Conservation (phyloP, 1,284 basidiomycete species). For the Cutaneotrichosporon curvatum region DNA sequence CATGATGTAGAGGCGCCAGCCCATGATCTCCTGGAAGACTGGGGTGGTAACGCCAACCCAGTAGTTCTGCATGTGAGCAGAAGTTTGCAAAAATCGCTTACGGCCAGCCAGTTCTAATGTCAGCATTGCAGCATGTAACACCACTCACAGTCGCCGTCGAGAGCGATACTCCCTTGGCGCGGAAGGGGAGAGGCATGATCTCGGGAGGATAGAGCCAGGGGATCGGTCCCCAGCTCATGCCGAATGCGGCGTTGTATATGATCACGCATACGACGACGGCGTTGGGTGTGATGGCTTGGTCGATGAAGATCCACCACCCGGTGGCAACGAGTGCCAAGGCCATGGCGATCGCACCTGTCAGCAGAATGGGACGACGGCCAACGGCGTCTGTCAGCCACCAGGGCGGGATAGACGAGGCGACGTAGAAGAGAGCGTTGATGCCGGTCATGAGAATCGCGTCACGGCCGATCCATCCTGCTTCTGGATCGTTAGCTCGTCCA, state of each 20-base stretch:
- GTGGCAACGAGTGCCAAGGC: constrained; percentile 41
- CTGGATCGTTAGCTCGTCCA: constrained; percentile 48
- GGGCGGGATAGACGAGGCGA: constrained; percentile 74
- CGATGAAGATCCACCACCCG: constrained; percentile 68
- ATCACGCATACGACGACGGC: constrained; percentile 90
- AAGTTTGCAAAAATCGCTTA: background rate
- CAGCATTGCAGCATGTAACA: background rate
- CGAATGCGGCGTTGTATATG: constrained; percentile 89
- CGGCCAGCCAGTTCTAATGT: constrained; percentile 58
- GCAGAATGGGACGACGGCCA: constrained; percentile 80
- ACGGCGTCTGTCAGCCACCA: constrained; percentile 94
- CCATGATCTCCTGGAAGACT: constrained; percentile 77
- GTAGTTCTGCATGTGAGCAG: constrained; percentile 30
- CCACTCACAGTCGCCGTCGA: constrained; percentile 65
- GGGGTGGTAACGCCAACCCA: constrained; percentile 82
- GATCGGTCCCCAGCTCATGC: constrained; percentile 51
- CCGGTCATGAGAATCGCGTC: constrained; percentile 97
- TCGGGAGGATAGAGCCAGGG: constrained; percentile 76
- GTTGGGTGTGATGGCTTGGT: constrained; percentile 72
- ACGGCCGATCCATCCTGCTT: constrained; percentile 95
- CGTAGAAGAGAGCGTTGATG: constrained; percentile 82
- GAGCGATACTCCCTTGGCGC: constrained; percentile 89
- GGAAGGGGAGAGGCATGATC: constrained; percentile 84
- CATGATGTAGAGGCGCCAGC: constrained; percentile 92
- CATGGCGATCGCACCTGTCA: constrained; percentile 73